These are phyloP conservation scores for Pichia paraexigua DNA, from an alignment of 805 yeast genomes.

Conservation along the genomic window DNA sequence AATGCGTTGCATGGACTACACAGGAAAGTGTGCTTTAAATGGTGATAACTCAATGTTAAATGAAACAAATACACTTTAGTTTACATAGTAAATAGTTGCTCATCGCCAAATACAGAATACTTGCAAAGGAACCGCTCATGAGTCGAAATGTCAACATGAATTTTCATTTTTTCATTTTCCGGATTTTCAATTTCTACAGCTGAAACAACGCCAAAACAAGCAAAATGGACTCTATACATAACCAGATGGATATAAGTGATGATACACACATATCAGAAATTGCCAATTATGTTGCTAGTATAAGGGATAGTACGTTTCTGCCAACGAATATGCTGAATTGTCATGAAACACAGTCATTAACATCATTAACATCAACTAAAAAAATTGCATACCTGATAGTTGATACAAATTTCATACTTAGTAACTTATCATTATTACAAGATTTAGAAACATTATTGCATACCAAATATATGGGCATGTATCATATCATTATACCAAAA, in stretches of 20 bases:
- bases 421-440: constrained; percentile 56
- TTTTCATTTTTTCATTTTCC: background rate
- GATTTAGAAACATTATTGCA: constrained; percentile 35
- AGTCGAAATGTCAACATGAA: constrained; percentile 22
- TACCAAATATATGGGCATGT: constrained; percentile 33
- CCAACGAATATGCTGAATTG: background rate
- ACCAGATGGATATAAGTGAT: constrained; percentile 7
- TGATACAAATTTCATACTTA: constrained; percentile 77
- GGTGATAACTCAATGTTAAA: too few species aligned
- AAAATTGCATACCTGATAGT: constrained; percentile 38
- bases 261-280: constrained; percentile 1
- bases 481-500: constrained; percentile 54
- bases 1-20: too few species aligned
- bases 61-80: too few species aligned
- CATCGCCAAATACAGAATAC: too few species aligned
- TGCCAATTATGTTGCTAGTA: background rate
- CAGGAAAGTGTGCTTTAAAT: too few species aligned
- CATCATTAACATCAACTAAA: background rate
- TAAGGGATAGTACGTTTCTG: background rate
- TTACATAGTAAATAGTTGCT: too few species aligned
- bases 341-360: background rate
- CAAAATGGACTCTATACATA: background rate
- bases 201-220: background rate
- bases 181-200: background rate
- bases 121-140: too few species aligned